Conservation (phyloP, 495 filamentous ascomycete species). For the Trichoderma orchidacearum region DNA sequence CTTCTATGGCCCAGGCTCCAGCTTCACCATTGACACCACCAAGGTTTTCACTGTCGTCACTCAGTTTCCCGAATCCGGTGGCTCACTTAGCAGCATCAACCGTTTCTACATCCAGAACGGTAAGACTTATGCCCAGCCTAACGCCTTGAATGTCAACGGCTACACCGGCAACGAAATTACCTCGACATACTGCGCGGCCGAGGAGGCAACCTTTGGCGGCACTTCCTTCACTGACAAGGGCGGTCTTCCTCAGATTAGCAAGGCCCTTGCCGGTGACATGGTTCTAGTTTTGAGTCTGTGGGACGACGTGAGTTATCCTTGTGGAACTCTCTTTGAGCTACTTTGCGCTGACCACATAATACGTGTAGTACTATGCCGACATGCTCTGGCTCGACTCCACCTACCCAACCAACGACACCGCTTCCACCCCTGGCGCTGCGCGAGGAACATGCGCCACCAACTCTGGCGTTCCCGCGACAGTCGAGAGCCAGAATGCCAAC, state of each 20-base stretch:
- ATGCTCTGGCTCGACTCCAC: slow-evolving; percentile 80
- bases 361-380: slow-evolving; percentile 45
- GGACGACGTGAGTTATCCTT: slow-evolving; percentile 41
- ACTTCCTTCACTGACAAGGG: slow-evolving; percentile 22
- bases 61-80: slow-evolving; percentile 39
- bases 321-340: too few relatives aligned
- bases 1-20: slow-evolving; percentile 48
- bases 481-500: slow-evolving; percentile 41
- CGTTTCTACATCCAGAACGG: slow-evolving; percentile 63
- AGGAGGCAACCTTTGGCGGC: background rate
- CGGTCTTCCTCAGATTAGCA: slow-evolving; percentile 43
- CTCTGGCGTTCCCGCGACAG: slow-evolving; percentile 45
- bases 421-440: slow-evolving; percentile 44
- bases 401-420: slow-evolving; percentile 45
- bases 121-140: slow-evolving; percentile 36
- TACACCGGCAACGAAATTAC: slow-evolving; percentile 29
- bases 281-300: slow-evolving; percentile 69
- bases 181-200: background rate
- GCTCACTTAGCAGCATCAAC: slow-evolving; percentile 48
- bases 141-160: slow-evolving; percentile 33
- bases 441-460: slow-evolving; percentile 54
- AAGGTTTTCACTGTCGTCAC: slow-evolving; percentile 62
- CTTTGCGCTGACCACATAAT: too few relatives aligned
- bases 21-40: slow-evolving; percentile 45
- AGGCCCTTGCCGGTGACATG: slow-evolving; percentile 43